A percentile compares a stretch with the other conserved stretches of the same genome.
Conservation (phyloP, 2,329 filamentous ascomycete genomes). For the Scedosporium minutisporum region DNA sequence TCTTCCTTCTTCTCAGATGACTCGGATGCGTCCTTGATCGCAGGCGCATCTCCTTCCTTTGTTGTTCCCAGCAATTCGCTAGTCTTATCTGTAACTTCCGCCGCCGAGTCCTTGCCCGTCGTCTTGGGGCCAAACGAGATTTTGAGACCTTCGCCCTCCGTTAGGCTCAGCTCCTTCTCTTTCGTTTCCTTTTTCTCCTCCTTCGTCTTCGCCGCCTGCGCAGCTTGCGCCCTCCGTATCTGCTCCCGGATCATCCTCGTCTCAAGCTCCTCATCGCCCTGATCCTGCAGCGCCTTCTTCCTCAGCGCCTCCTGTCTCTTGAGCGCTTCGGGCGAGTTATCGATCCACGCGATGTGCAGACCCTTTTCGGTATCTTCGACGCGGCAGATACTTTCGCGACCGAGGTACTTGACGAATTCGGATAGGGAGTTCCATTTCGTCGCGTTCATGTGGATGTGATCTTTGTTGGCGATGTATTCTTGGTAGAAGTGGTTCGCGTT, state of each 20-base stretch:
- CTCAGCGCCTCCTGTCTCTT: conserved; percentile 69
- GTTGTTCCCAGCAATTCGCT: not conserved
- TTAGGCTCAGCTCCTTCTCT: conserved; percentile 42
- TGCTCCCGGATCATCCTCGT: conserved; percentile 75
- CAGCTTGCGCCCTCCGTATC: conserved; percentile 63
- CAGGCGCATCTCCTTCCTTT: not conserved
- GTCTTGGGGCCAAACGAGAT: conserved; percentile 52
- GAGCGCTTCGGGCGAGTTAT: conserved; percentile 80
- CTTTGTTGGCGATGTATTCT: conserved; percentile 73
- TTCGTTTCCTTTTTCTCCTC: conserved; percentile 30
- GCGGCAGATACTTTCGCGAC: conserved; percentile 75
- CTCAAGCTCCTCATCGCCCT: conserved; percentile 83
- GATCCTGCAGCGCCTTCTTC: conserved; percentile 77
- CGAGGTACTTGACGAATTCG: conserved; percentile 81
- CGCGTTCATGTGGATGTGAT: conserved; percentile 89
- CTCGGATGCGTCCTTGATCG: not conserved
- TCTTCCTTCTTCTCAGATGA: conserved; percentile 6
- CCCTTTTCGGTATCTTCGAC: conserved; percentile 87
- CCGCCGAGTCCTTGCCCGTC: conserved; percentile 11
- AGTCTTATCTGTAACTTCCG: not conserved
- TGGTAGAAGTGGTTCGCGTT: conserved; percentile 93
- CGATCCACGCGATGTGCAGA: conserved; percentile 79
- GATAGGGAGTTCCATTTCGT: conserved; percentile 83
- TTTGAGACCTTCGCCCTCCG: conserved; percentile 68
- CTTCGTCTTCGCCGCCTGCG: conserved; percentile 26